These are phyloP conservation scores for Backusella westeae DNA, from an alignment of 192 early-diverging fungal genomes.

Conservation along the genomic window DNA sequence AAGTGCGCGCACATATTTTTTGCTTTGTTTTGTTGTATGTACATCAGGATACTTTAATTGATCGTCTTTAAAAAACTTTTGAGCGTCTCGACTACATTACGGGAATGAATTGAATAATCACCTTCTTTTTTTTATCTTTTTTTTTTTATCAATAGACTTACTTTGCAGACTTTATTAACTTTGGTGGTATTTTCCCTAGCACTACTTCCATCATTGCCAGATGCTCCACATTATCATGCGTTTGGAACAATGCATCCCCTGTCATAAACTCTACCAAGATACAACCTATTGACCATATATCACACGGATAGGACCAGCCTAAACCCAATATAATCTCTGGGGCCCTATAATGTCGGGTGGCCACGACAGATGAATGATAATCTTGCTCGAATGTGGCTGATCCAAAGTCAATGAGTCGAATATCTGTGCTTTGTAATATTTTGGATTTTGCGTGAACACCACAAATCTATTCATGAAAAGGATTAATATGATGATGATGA, in stretches of 20 bases:
- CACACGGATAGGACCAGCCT: constrained; percentile 97
- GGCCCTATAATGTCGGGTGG: constrained; percentile 95
- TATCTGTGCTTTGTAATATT: constrained; percentile 69
- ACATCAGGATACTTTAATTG: constrained; percentile 55
- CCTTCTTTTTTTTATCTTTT: background rate
- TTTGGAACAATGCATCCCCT: constrained; percentile 96
- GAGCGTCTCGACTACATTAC: constrained; percentile 35
- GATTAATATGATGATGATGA: background rate
- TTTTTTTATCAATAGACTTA: constrained; percentile 22
- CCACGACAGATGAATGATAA: constrained; percentile 91
- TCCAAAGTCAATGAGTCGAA: constrained; percentile 97
- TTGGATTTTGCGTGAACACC: background rate
- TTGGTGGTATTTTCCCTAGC: constrained; percentile 74
- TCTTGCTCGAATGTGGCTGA: constrained; percentile 93
- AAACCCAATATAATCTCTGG: constrained; percentile 93
- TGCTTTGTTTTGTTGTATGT: constrained; percentile 54
- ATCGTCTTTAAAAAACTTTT: constrained; percentile 57
- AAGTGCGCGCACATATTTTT: constrained; percentile 61
- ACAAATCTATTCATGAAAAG: background rate
- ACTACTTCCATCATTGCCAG: constrained; percentile 96
- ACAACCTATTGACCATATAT: constrained; percentile 98
- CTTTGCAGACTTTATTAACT: constrained; percentile 56
- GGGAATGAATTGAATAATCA: background rate
- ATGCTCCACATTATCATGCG: constrained; percentile 97
- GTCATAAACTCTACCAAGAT: constrained; percentile 95